Percentiles rank a stretch among this genome's conserved stretches.
These are phyloP conservation scores for Saccharum officinarum DNA, from an alignment of 176 grass and related monocot species.

Conservation along the genomic window DNA sequence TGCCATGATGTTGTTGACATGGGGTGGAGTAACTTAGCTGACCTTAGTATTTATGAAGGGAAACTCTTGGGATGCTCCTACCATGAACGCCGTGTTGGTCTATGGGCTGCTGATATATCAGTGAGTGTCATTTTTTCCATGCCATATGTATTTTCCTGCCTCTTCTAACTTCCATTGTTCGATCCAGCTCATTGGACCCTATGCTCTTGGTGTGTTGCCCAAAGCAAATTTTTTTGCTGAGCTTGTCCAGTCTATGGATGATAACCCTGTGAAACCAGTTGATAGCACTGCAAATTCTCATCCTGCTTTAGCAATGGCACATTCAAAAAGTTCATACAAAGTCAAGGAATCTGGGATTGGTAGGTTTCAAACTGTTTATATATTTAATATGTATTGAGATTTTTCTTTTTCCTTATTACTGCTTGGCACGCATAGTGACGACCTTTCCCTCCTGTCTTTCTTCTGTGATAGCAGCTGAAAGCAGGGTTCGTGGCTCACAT, in stretches of 20 bases:
- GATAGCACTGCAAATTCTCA: slow-evolving; percentile 38
- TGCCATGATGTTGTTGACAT: slow-evolving; percentile 91
- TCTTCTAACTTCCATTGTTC: slow-evolving; percentile 35
- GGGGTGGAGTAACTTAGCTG: slow-evolving; percentile 85
- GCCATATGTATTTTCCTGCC: slow-evolving; percentile 14
- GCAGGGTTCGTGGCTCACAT: slow-evolving; percentile 42
- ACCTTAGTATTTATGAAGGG: slow-evolving; percentile 98
- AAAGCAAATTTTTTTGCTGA: slow-evolving; percentile 63
- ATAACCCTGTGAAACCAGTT: slow-evolving; percentile 45
- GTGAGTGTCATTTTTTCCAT: slow-evolving; percentile 48
- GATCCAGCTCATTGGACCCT: slow-evolving; percentile 84
- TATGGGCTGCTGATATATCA: slow-evolving; percentile 98
- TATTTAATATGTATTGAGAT: slow-evolving; percentile 17
- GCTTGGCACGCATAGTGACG: not conserved
- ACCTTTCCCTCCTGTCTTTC: not conserved
- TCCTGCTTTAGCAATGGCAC: slow-evolving; percentile 27
- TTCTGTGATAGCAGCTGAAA: slow-evolving; percentile 49
- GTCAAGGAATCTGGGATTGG: slow-evolving; percentile 39
- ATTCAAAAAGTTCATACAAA: slow-evolving; percentile 52
- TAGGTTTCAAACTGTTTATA: slow-evolving; percentile 38
- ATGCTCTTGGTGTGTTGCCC: slow-evolving; percentile 87
- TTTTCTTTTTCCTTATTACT: slow-evolving; percentile 8
- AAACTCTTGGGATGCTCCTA: slow-evolving; percentile 95
- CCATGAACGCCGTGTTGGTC: slow-evolving; percentile 68
- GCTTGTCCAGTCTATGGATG: slow-evolving; percentile 48